Evolutionary conservation across 1,139 yeast genomes (phyloP).

Genomic region (Kazachstania sp.): DNA sequence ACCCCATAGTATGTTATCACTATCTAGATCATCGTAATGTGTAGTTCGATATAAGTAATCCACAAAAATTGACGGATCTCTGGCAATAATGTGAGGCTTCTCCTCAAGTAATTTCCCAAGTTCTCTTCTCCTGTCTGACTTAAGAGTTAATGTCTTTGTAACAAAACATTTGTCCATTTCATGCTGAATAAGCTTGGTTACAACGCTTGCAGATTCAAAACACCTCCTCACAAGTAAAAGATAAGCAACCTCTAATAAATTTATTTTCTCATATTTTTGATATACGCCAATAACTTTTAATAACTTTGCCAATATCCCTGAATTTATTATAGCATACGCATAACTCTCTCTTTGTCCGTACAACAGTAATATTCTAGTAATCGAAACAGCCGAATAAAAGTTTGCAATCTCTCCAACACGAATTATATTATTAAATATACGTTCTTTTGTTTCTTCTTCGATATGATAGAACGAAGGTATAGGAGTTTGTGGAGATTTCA

Average conservation of each 20-base stretch:
- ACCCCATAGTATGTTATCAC: slow-evolving; percentile 29
- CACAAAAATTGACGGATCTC: slow-evolving; percentile 50
- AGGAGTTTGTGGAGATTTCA: slow-evolving; percentile 17
- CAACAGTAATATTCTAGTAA: slow-evolving; percentile 46
- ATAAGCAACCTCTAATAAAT: slow-evolving; percentile 32
- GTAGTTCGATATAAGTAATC: slow-evolving; percentile 45
- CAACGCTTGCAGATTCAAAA: slow-evolving; percentile 51
- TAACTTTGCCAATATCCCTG: slow-evolving; percentile 36
- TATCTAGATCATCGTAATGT: slow-evolving; percentile 42
- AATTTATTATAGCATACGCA: slow-evolving; percentile 37
- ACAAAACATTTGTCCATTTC: slow-evolving; percentile 39
- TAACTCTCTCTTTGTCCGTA: slow-evolving; percentile 40
- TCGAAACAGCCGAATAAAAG: slow-evolving; percentile 42
- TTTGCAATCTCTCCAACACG: slow-evolving; percentile 35
- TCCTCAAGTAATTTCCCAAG: slow-evolving; percentile 48
- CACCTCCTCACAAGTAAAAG: slow-evolving; percentile 56
- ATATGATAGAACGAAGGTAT: slow-evolving; percentile 27
- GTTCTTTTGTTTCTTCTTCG: slow-evolving; percentile 28
- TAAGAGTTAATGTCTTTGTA: slow-evolving; percentile 28
- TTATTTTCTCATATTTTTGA: slow-evolving; percentile 29
- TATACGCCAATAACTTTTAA: slow-evolving; percentile 29
- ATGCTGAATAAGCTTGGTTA: slow-evolving; percentile 42
- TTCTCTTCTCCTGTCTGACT: slow-evolving; percentile 36
- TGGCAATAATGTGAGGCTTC: slow-evolving; percentile 45
- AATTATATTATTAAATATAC: slow-evolving; percentile 40